Evolutionary conservation across 768 basidiomycete genomes (phyloP).

Genomic region (Leccinum subgranulosum): DNA sequence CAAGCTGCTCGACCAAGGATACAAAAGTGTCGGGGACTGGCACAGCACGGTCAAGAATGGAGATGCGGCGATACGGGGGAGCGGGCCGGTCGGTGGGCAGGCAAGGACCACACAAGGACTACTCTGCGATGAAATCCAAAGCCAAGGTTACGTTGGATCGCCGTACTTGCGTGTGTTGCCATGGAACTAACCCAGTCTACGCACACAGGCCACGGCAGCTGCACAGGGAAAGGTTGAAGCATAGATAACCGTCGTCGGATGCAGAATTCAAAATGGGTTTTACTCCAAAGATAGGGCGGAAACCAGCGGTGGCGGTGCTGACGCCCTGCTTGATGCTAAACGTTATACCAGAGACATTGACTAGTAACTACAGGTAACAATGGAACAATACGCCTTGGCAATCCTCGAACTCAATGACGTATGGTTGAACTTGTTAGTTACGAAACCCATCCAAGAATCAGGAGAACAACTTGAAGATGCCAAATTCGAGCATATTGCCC

Average conservation of each 20-base stretch:
- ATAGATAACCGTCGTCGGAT: neutral
- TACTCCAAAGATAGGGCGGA: too few relatives aligned
- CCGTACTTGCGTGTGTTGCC: neutral
- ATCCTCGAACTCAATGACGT: too few relatives aligned
- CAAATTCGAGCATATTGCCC: too few relatives aligned
- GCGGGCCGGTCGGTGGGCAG: conserved; percentile 85
- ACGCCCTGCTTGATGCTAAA: too few relatives aligned
- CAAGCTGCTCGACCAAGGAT: conserved; percentile 83
- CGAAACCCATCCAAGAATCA: too few relatives aligned
- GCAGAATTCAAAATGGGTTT: neutral
- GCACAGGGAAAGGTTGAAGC: neutral
- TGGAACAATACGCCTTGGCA: too few relatives aligned
- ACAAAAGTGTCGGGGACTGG: conserved; percentile 96
- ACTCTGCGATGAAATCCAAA: conserved; percentile 68
- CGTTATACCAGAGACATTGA: too few relatives aligned
- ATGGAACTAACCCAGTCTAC: neutral
- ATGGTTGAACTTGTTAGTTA: too few relatives aligned
- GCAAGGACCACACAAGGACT: conserved; percentile 85
- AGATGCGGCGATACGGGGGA: conserved; percentile 68
- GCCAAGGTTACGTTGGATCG: conserved; percentile 34
- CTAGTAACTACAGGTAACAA: too few relatives aligned
- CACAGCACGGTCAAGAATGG: conserved; percentile 83
- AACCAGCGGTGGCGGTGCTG: too few relatives aligned
- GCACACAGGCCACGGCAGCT: neutral
- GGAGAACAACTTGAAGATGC: too few relatives aligned